Conservation (phyloP, 768 basidiomycete species). For the Naematelia encephala region DNA sequence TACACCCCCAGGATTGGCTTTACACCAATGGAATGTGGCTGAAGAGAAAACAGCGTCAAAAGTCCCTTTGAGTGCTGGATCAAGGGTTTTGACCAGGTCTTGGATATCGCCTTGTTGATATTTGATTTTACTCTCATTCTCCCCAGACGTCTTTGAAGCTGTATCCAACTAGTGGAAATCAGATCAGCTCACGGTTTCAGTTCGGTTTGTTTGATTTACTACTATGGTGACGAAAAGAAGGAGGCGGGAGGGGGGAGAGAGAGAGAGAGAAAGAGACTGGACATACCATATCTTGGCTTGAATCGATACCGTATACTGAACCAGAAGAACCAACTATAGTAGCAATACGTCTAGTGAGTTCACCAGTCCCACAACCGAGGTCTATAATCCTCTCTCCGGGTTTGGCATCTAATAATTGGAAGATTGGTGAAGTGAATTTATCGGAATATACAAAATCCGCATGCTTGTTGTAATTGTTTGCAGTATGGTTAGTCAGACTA, state of each 20-base stretch:
- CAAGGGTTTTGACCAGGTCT: slow-evolving; percentile 53
- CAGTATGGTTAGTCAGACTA: slow-evolving; percentile 44
- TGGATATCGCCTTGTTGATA: slow-evolving; percentile 37
- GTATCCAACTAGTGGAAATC: no score
- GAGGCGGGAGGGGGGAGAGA: no score
- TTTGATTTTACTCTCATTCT: slow-evolving; percentile 1
- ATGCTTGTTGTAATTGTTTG: slow-evolving; percentile 61
- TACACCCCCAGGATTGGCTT: slow-evolving; percentile 65
- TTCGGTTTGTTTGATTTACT: no score
- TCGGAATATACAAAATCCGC: slow-evolving; percentile 68
- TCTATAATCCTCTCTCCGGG: slow-evolving; percentile 63
- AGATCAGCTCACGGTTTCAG: no score
- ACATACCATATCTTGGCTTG: slow-evolving; percentile 68
- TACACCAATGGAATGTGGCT: slow-evolving; percentile 83
- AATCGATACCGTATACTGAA: slow-evolving; percentile 66
- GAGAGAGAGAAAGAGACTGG: background rate
- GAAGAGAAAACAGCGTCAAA: slow-evolving; percentile 79
- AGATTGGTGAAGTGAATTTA: slow-evolving; percentile 55
- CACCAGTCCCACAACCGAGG: slow-evolving; percentile 75
- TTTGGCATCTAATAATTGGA: slow-evolving; percentile 62
- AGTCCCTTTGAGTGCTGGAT: slow-evolving; percentile 41
- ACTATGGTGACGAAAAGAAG: background rate
- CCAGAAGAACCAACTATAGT: slow-evolving; percentile 58
- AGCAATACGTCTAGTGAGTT: slow-evolving; percentile 64
- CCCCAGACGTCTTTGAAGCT: no score